A percentile compares a stretch with the other conserved stretches of the same genome.
These are phyloP conservation scores for Babesia ovis DNA, from an alignment of 169 alveolate genomes.

Conservation along the genomic window DNA sequence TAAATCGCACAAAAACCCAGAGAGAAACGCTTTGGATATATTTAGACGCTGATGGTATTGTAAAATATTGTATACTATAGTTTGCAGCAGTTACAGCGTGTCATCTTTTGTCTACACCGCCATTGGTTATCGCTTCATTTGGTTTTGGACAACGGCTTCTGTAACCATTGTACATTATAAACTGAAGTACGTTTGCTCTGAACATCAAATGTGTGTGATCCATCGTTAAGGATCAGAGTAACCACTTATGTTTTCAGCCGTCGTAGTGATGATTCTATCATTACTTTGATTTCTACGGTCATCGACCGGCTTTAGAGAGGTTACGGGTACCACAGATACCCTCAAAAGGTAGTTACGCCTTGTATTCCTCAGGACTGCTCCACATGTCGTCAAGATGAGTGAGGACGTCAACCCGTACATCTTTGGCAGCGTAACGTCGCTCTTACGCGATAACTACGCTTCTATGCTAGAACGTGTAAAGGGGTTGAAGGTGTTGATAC, in stretches of 20 bases:
- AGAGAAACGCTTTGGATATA: too few species aligned
- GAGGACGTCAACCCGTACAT: constrained; percentile 64
- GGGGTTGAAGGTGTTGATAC: constrained; percentile 86
- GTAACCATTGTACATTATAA: too few species aligned
- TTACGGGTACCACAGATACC: not conserved
- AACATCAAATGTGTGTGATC: too few species aligned
- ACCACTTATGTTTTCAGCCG: not conserved
- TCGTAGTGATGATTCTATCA: not conserved
- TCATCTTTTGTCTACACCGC: too few species aligned
- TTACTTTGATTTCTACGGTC: not conserved
- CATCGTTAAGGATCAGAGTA: too few species aligned
- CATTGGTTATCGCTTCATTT: too few species aligned
- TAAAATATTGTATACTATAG: too few species aligned
- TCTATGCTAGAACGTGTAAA: constrained; percentile 73
- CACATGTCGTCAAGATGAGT: constrained; percentile 10
- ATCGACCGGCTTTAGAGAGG: not conserved
- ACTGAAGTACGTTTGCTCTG: too few species aligned
- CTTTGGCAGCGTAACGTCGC: constrained; percentile 63
- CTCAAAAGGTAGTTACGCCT: not conserved
- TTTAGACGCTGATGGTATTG: too few species aligned
- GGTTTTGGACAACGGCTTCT: too few species aligned
- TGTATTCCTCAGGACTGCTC: not conserved
- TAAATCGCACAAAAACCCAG: too few species aligned
- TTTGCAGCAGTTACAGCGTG: too few species aligned
- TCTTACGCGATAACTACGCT: constrained; percentile 69